phyloP scores from a whole-genome alignment of 306 rosid species.

The Trifolium pratense region DNA sequence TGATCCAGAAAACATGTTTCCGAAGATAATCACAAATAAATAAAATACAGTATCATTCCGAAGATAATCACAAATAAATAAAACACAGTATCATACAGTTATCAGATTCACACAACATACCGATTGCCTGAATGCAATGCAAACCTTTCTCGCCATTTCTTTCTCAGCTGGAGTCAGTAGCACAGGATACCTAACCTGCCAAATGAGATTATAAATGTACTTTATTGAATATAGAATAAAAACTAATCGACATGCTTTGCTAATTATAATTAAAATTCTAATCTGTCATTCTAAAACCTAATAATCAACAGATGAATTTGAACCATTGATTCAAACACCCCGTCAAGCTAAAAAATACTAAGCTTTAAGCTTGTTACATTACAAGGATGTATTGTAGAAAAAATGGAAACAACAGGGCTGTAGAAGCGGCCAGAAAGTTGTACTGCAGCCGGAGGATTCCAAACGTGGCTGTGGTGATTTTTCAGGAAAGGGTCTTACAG shows the following conservation, averaged over 20 bases:
- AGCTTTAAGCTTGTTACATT: not conserved
- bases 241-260: not conserved
- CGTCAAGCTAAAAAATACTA: not conserved
- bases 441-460: not conserved
- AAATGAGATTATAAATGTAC: conserved; percentile 43
- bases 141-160: conserved; percentile 98
- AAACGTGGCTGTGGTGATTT: not conserved
- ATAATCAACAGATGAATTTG: not conserved
- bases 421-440: not conserved
- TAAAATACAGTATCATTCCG: not conserved
- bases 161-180: conserved; percentile 90
- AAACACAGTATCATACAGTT: conserved; percentile 14
- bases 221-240: not conserved
- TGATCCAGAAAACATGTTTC: conserved; percentile 17
- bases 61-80: not conserved
- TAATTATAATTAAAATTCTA: not conserved
- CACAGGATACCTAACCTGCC: conserved; percentile 97
- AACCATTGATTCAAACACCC: not conserved
- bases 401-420: not conserved
- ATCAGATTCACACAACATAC: conserved; percentile 58
- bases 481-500: not conserved
- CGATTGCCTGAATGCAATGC: conserved; percentile 93
- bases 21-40: conserved; percentile 32
- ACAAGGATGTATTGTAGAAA: not conserved
- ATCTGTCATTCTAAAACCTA: not conserved